Percentiles rank a stretch among this genome's conserved stretches.
Conservation (phyloP, 2,329 filamentous ascomycete genomes). For the Chrysosporium queenslandicum region DNA sequence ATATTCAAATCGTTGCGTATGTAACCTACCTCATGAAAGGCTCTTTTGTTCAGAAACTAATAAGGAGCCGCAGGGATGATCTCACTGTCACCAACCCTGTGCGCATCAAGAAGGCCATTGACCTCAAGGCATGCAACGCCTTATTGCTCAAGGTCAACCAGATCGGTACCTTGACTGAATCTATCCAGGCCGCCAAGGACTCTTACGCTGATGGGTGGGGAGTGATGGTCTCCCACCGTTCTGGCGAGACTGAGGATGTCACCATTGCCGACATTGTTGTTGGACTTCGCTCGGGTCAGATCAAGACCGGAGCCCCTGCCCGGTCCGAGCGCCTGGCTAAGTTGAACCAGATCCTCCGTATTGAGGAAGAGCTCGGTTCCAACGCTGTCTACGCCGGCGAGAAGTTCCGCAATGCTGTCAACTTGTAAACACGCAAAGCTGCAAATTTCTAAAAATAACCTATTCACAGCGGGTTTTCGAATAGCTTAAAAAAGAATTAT, state of each 20-base stretch:
- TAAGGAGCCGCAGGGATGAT: slow-evolving; percentile 55
- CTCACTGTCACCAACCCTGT: slow-evolving; percentile 97
- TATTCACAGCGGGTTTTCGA: too few relatives aligned
- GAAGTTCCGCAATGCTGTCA: slow-evolving; percentile 85
- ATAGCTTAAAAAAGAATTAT: neutral
- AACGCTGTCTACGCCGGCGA: slow-evolving; percentile 84
- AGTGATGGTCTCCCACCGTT: slow-evolving; percentile 99
- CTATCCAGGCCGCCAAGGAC: slow-evolving; percentile 98
- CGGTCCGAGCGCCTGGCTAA: slow-evolving; percentile 98
- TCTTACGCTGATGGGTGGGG: slow-evolving; percentile 93
- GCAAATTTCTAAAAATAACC: neutral
- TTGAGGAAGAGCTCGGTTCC: slow-evolving; percentile 94
- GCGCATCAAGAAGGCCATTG: slow-evolving; percentile 99
- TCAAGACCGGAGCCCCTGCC: slow-evolving; percentile 95
- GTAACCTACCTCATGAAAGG: slow-evolving; percentile 16
- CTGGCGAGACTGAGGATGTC: slow-evolving; percentile 98
- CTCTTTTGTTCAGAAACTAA: neutral
- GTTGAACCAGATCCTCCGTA: slow-evolving; percentile 99
- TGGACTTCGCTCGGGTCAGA: slow-evolving; percentile 91
- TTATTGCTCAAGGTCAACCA: slow-evolving; percentile 99
- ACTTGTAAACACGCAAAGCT: slow-evolving; percentile 56
- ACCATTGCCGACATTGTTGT: slow-evolving; percentile 98
- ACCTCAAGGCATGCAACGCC: slow-evolving; percentile 97
- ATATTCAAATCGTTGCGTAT: slow-evolving; percentile 88
- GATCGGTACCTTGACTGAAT: slow-evolving; percentile 97